Conservation (phyloP, 2,329 filamentous ascomycete species). For the Corynespora cassiicola region DNA sequence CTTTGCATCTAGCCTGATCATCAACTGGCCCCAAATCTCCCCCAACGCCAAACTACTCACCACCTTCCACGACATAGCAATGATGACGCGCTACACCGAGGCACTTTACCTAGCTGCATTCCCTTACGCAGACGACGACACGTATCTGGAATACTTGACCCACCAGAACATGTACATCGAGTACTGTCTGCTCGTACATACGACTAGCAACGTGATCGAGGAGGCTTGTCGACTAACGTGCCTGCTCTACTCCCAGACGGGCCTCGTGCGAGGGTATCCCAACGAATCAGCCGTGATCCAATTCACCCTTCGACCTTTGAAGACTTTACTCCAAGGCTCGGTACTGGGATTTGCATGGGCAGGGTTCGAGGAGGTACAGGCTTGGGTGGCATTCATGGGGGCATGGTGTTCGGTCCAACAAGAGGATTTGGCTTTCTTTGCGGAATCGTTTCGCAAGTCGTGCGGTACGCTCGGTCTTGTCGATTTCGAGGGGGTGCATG, state of each 20-base stretch:
- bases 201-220: not conserved
- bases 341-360: conserved; percentile 1
- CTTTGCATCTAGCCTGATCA: not conserved
- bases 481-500: not conserved
- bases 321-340: not conserved
- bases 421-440: not conserved
- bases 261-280: conserved; percentile 2
- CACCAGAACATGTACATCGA: not conserved
- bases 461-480: not conserved
- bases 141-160: conserved; percentile 4
- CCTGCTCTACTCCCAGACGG: conserved; percentile 1
- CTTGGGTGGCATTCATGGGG: conserved; percentile 1
- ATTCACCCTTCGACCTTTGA: not conserved
- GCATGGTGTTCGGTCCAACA: not conserved
- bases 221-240: not conserved
- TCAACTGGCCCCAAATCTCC: conserved; percentile 1
- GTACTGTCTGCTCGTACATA: not conserved
- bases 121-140: conserved; percentile 4
- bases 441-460: too few species aligned
- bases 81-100: conserved; percentile 5
- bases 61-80: not conserved
- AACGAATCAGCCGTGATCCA: conserved; percentile 2
- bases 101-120: not conserved
- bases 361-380: conserved; percentile 1
- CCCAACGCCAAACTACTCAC: not conserved